Conservation (phyloP, 306 rosid species). For the cucumber (Cucumis sativus) region DNA sequence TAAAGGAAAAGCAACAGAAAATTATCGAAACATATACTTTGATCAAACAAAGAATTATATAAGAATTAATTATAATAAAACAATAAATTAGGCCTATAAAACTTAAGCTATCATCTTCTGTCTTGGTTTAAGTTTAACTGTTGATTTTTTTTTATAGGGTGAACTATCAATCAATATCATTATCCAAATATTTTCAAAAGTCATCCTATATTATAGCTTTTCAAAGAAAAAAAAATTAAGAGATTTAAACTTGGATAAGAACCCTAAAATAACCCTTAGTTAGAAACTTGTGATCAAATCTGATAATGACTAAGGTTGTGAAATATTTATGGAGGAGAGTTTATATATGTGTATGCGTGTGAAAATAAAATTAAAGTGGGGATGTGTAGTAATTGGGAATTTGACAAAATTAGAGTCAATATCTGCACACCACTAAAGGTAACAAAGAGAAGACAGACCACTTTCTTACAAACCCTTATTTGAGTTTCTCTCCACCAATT, state of each 20-base stretch:
- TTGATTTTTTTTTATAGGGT: not conserved
- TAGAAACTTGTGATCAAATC: not conserved
- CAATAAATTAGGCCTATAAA: not conserved
- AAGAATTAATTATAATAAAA: too few relatives aligned
- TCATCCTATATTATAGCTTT: not conserved
- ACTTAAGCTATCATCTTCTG: not conserved
- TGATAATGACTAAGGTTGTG: not conserved
- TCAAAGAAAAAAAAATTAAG: not conserved
- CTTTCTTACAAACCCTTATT: conserved; percentile 18
- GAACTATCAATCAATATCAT: not conserved
- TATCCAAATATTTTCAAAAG: not conserved
- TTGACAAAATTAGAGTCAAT: not conserved
- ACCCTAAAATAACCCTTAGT: not conserved
- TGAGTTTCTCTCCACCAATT: conserved; percentile 34
- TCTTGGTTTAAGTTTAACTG: not conserved
- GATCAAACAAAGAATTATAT: too few relatives aligned
- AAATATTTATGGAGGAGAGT: not conserved
- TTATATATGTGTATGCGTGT: too few relatives aligned
- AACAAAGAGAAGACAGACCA: conserved; percentile 8
- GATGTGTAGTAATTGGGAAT: not conserved
- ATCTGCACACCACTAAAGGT: not conserved
- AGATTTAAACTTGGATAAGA: not conserved
- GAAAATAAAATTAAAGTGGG: not conserved
- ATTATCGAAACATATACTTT: too few relatives aligned
- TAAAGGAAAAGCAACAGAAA: too few relatives aligned